A percentile compares a stretch with the other conserved stretches of the same genome.
These are phyloP conservation scores for Pseudonitzschia multiseries DNA, from an alignment of 108 stramenopile genomes.

Conservation along the genomic window DNA sequence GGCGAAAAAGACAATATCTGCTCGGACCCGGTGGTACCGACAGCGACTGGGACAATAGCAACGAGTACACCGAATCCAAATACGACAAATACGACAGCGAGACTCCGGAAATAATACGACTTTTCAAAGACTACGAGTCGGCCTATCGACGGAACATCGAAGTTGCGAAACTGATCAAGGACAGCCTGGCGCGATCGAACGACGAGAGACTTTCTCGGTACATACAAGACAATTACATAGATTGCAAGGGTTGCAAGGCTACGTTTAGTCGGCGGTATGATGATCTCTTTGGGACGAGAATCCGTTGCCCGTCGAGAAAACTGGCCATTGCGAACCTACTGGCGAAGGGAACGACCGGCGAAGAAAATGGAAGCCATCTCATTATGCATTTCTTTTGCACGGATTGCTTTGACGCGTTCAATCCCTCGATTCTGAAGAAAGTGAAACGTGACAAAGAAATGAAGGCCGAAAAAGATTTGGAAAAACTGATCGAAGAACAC, in stretches of 20 bases:
- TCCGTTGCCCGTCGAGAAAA: slow-evolving; percentile 1
- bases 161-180: neutral
- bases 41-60: neutral
- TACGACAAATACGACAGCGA: slow-evolving; percentile 3
- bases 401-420: slow-evolving; percentile 14
- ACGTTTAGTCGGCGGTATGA: neutral
- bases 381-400: slow-evolving; percentile 4
- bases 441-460: neutral
- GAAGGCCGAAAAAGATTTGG: neutral
- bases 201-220: slow-evolving; percentile 1
- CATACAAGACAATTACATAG: neutral
- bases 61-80: neutral
- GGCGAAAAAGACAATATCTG: neutral
- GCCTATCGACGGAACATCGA: slow-evolving; percentile 8
- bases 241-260: slow-evolving; percentile 7
- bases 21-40: neutral
- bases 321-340: neutral
- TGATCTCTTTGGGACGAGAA: slow-evolving; percentile 9
- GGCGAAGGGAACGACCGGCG: neutral
- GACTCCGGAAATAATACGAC: neutral
- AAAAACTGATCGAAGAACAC: neutral
- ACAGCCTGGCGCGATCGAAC: neutral
- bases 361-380: neutral
- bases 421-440: slow-evolving; percentile 12
- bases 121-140: neutral